Conservation (phyloP, 2,329 filamentous ascomycete species). For the Apiospora saccharicola region DNA sequence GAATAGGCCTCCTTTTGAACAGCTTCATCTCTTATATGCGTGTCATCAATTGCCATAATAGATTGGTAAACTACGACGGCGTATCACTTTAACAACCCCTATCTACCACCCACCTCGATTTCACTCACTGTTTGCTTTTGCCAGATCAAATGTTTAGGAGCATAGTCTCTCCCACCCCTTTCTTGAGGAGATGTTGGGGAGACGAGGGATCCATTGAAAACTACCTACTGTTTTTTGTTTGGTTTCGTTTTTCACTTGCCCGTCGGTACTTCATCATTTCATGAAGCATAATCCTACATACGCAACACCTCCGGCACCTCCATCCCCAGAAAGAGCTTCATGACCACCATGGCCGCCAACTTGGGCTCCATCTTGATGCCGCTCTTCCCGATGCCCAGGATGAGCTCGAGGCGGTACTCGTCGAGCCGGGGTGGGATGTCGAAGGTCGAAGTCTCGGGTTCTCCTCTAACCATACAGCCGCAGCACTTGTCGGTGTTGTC, state of each 20-base stretch:
- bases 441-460: constrained; percentile 9
- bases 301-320: constrained; percentile 28
- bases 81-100: background rate
- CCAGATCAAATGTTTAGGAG: background rate
- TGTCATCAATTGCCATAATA: background rate
- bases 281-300: background rate
- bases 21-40: background rate
- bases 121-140: background rate
- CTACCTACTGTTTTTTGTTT: background rate
- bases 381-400: constrained; percentile 12
- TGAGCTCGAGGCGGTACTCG: constrained; percentile 28
- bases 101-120: background rate
- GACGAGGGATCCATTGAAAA: background rate
- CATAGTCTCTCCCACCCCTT: background rate
- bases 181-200: background rate
- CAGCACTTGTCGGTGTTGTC: constrained; percentile 24
- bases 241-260: background rate
- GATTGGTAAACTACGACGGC: background rate
- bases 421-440: constrained; percentile 27
- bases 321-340: constrained; percentile 35
- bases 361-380: constrained; percentile 30
- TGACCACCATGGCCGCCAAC: constrained; percentile 33
- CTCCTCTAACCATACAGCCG: constrained; percentile 2
- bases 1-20: background rate
- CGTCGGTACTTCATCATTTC: background rate